These are phyloP conservation scores for apple (Malus domestica) DNA, from an alignment of 306 rosid species.

Conservation along the genomic window ASM211411v1 NC_041790.1:4702501-4703000, in stretches of 20 bases:
- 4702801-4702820: slow-evolving; percentile 6
- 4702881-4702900: background rate
- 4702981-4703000: slow-evolving; percentile 14
- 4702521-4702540: too few species aligned
- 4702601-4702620: too few species aligned
- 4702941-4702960: background rate
- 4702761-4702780: background rate
- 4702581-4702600: too few species aligned
- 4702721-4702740: slow-evolving; percentile 2
- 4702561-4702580: too few species aligned
- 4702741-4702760: slow-evolving; percentile 3
- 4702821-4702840: slow-evolving; percentile 3
- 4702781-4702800: background rate
- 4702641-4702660: too few species aligned
- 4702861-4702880: background rate
- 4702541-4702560: too few species aligned
- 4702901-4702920: background rate
- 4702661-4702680: background rate
- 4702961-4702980: slow-evolving; percentile 11
- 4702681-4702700: background rate
- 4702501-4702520: too few species aligned
- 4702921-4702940: background rate
- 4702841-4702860: background rate
- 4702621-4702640: too few species aligned
- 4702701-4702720: background rate